A percentile compares a stretch with the other conserved stretches of the same genome.
phyloP scores from a whole-genome alignment of 441 rosid species.

The Mallotus repandus region DNA sequence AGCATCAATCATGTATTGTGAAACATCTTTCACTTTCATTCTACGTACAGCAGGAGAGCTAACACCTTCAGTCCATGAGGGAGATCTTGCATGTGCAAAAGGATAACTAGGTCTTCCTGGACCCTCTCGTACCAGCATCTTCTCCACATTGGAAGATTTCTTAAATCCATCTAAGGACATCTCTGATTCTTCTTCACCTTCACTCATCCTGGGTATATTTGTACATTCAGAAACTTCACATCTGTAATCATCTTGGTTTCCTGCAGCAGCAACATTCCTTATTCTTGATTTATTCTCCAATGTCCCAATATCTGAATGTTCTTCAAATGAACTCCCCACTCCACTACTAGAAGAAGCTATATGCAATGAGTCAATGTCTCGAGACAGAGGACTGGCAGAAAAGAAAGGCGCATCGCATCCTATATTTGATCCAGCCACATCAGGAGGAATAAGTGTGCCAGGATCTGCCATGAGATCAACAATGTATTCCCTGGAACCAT shows the following conservation, averaged over 20 bases:
- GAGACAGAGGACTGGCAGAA: slow-evolving; percentile 63
- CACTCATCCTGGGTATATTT: slow-evolving; percentile 23
- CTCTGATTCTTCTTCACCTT: slow-evolving; percentile 42
- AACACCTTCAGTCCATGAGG: slow-evolving; percentile 99
- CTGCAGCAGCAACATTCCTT: slow-evolving; percentile 33
- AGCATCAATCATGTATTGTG: slow-evolving; percentile 93
- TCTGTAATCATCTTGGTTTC: slow-evolving; percentile 40
- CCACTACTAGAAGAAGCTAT: slow-evolving; percentile 73
- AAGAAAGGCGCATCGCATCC: slow-evolving; percentile 57
- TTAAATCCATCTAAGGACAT: slow-evolving; percentile 35
- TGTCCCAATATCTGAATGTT: slow-evolving; percentile 48
- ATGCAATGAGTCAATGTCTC: slow-evolving; percentile 54
- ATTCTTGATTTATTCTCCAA: slow-evolving; percentile 43
- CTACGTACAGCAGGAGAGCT: slow-evolving; percentile 81
- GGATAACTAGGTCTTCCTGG: slow-evolving; percentile 54
- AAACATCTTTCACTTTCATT: slow-evolving; percentile 98
- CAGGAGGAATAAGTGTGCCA: slow-evolving; percentile 95
- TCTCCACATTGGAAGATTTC: slow-evolving; percentile 35
- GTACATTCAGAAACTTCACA: slow-evolving; percentile 33
- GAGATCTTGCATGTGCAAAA: slow-evolving; percentile 72
- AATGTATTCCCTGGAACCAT: slow-evolving; percentile 90
- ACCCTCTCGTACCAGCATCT: slow-evolving; percentile 39
- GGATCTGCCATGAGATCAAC: slow-evolving; percentile 99
- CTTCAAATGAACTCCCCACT: slow-evolving; percentile 55
- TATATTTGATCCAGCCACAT: slow-evolving; percentile 63